Conservation (phyloP, 352 stramenopile genomes). For the Globisporangium viniferum region DNA sequence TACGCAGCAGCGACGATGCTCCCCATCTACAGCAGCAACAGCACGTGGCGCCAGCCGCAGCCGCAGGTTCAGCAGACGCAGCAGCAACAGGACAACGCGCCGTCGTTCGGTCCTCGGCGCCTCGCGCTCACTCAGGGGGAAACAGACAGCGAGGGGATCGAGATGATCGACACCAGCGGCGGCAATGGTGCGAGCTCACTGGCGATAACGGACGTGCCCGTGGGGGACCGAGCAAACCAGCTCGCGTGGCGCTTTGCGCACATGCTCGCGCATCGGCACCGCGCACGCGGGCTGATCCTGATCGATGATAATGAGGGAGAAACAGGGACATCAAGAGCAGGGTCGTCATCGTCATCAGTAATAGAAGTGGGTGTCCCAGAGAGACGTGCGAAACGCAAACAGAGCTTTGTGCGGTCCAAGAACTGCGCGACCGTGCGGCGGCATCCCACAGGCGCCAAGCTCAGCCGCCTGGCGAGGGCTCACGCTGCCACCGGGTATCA, state of each 20-base stretch:
- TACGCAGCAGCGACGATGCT: constrained; percentile 1
- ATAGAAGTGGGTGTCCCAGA: neutral
- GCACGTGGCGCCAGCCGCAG: constrained; percentile 3
- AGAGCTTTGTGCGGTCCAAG: constrained; percentile 12
- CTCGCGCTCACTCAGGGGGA: neutral
- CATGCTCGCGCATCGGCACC: constrained; percentile 31
- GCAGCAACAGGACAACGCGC: neutral
- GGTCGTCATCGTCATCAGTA: neutral
- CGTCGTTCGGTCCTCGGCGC: neutral
- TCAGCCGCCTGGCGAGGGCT: neutral
- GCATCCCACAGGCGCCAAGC: neutral
- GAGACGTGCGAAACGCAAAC: constrained; percentile 2
- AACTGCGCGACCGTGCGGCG: constrained; percentile 32
- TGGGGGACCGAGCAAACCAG: constrained; percentile 4
- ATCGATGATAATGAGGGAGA: neutral
- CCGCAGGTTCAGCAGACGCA: neutral
- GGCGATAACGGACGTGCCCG: neutral
- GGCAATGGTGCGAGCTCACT: neutral
- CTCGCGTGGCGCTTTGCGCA: constrained; percentile 40
- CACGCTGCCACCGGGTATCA: neutral
- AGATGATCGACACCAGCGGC: neutral
- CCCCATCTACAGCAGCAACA: constrained; percentile 1
- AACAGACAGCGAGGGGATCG: neutral
- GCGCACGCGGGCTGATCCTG: constrained; percentile 3
- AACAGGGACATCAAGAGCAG: neutral